Evolutionary conservation across 2,329 filamentous ascomycete genomes (phyloP).

Genomic region (Domatiomyces catenatus): DNA sequence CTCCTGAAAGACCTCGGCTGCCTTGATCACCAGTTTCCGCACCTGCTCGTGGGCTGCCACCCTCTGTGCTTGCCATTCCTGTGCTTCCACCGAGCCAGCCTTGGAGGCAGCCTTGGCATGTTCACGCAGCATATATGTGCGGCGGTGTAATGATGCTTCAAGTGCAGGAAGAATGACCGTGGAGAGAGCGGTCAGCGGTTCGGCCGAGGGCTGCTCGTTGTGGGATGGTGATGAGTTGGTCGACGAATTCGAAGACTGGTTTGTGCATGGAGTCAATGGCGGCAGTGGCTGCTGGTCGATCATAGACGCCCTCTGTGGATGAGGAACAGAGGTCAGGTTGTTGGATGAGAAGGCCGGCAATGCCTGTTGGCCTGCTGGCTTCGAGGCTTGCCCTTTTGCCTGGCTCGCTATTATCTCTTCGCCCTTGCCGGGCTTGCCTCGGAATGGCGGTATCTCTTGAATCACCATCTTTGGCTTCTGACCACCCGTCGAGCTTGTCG

Average conservation of each 20-base stretch:
- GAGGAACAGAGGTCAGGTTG: conserved; percentile 8
- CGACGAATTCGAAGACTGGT: conserved; percentile 2
- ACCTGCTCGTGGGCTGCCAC: conserved; percentile 74
- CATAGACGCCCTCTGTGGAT: conserved; percentile 7
- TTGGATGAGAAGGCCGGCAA: conserved; percentile 19
- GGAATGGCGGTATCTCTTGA: conserved; percentile 22
- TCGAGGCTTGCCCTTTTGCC: conserved; percentile 14
- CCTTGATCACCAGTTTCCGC: conserved; percentile 63
- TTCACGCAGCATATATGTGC: conserved; percentile 42
- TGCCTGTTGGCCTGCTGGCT: conserved; percentile 16
- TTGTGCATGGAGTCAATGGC: conserved; percentile 7
- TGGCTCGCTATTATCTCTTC: conserved; percentile 11
- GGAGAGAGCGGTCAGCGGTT: conserved; percentile 70
- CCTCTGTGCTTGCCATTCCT: conserved; percentile 43
- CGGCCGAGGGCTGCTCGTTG: conserved; percentile 34
- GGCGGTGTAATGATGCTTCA: conserved; percentile 74
- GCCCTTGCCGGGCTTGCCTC: conserved; percentile 17
- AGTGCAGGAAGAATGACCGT: conserved; percentile 88
- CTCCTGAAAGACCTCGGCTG: conserved; percentile 70
- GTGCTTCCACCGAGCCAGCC: conserved; percentile 20
- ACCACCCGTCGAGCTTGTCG: conserved; percentile 7
- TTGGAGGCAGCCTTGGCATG: conserved; percentile 19
- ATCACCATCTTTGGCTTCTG: conserved; percentile 21
- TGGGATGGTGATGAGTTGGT: conserved; percentile 28
- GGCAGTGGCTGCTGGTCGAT: conserved; percentile 10